Evolutionary conservation across 78 protist genomes (phyloP), one percentile per base, ranked within the genome.

Genomic region (Dictyostelium capitatum): DNA sequence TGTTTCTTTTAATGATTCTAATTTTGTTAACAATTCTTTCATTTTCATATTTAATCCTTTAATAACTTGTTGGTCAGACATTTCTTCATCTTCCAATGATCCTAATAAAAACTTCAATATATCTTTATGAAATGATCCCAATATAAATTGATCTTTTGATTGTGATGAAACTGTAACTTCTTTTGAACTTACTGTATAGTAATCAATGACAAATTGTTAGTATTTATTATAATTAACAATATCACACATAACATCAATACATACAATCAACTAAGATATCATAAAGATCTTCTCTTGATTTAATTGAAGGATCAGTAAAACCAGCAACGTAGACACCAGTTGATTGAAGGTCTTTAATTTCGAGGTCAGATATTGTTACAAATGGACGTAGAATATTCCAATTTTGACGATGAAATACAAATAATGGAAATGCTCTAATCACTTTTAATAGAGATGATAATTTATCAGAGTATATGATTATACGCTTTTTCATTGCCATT

Each of bases 181-280:
- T 77, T 87, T 87, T 47, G 93, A 87, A 65, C 74, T 74, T 20
- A 87, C 93, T 87, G 50, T 14, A 64, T 10, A 46, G 25, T 62
- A 46, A n/a, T 46, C 15, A 59, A 23, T 23, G n/a, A 43, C 8
- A 10, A 32, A 80, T 32, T 9, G 28, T 32, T 69, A 37, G n/a
- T n/a, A n/a, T n/a, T n/a, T n/a, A n/a, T n/a, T n/a, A n/a, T n/a
- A 8, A 20, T 19, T 28, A 19, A 64, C 4, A 64, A 28, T 25
- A 64, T 8, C 6, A 41, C 25, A 79, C 3, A n/a, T 17, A 41
- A 56, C 25, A 12, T 56, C 3, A 48, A 48, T 20, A 48, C 7
- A 77, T 83, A 94, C 96, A 78, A 78, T 94, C 96, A 62, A 94
- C 65, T 65, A 94, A 91, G 23, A 94, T 77, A 78, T 94, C 96